Evolutionary conservation across 2,329 filamentous ascomycete genomes (phyloP).

Genomic region (Sporothrix variecibatus): DNA sequence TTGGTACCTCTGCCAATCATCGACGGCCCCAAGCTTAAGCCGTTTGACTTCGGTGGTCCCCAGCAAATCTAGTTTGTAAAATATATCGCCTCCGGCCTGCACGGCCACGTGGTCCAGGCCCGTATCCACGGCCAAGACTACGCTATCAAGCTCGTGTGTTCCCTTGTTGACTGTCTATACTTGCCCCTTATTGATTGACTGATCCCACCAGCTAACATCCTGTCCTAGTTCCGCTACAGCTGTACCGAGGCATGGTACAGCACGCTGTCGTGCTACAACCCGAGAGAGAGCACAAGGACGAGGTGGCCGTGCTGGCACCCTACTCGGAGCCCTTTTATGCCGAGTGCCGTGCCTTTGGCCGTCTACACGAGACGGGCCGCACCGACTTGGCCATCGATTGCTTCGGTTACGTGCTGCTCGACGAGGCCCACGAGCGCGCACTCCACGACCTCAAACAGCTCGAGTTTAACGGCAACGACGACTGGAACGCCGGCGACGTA

Average conservation of each 20-base stretch:
- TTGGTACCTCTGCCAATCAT: not conserved
- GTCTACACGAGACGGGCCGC: constrained; percentile 34
- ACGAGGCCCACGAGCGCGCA: constrained; percentile 29
- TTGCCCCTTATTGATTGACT: not conserved
- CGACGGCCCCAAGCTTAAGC: not conserved
- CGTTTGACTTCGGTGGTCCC: constrained; percentile 25
- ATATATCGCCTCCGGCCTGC: constrained; percentile 28
- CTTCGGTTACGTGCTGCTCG: constrained; percentile 36
- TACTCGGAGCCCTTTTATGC: constrained; percentile 34
- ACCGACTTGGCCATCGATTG: constrained; percentile 33
- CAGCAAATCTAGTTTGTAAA: constrained; percentile 34
- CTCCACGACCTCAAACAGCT: constrained; percentile 2
- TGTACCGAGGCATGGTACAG: not conserved
- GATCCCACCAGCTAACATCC: not conserved
- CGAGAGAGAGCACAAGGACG: not conserved
- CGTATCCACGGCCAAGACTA: constrained; percentile 30
- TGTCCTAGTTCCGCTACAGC: not conserved
- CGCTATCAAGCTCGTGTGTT: constrained; percentile 32
- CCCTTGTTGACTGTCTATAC: not conserved
- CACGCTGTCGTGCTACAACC: not conserved
- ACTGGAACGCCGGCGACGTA: not conserved
- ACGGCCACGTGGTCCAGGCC: constrained; percentile 31
- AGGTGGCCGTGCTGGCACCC: constrained; percentile 28
- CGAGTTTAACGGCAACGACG: not conserved
- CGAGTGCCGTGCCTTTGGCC: constrained; percentile 37